phyloP scores from a whole-genome alignment of 768 basidiomycete species.

The Boletus sp. region DNA sequence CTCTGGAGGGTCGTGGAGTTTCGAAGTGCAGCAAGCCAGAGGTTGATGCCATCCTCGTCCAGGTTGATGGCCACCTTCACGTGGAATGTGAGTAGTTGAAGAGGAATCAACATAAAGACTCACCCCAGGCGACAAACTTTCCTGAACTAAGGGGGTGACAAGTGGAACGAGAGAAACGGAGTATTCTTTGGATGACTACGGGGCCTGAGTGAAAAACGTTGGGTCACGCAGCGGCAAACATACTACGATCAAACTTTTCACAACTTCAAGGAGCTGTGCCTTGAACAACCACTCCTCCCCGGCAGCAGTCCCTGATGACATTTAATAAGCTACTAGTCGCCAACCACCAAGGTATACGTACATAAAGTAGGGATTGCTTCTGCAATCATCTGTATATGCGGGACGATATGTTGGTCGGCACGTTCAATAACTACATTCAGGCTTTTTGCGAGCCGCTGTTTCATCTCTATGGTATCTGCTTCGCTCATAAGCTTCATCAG shows the following conservation, averaged over 20 bases:
- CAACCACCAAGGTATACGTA: constrained; percentile 35
- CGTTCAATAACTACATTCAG: constrained; percentile 68
- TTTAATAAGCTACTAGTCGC: constrained; percentile 4
- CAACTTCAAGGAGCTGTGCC: constrained; percentile 61
- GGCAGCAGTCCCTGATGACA: constrained; percentile 59
- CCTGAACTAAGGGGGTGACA: constrained; percentile 62
- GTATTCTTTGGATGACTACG: constrained; percentile 63
- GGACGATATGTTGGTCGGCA: constrained; percentile 56
- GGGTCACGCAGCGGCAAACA: constrained; percentile 8
- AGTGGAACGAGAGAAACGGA: constrained; percentile 54
- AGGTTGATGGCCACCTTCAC: constrained; percentile 62
- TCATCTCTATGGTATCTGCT: constrained; percentile 73
- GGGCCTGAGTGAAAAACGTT: background rate
- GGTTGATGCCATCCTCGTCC: constrained; percentile 72
- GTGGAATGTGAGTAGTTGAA: background rate
- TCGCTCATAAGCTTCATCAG: constrained; percentile 71
- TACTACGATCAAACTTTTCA: constrained; percentile 71
- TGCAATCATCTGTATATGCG: constrained; percentile 59
- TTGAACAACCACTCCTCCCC: constrained; percentile 74
- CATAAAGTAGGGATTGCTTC: constrained; percentile 71
- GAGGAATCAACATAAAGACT: constrained; percentile 14
- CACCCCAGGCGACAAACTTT: constrained; percentile 60
- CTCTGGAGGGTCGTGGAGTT: constrained; percentile 57
- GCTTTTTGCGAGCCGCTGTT: constrained; percentile 66
- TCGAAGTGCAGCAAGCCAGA: constrained; percentile 73